Evolutionary conservation across 306 rosid genomes (phyloP), one percentile per base, ranked within the genome.

Genomic region (Cercis canadensis): DNA sequence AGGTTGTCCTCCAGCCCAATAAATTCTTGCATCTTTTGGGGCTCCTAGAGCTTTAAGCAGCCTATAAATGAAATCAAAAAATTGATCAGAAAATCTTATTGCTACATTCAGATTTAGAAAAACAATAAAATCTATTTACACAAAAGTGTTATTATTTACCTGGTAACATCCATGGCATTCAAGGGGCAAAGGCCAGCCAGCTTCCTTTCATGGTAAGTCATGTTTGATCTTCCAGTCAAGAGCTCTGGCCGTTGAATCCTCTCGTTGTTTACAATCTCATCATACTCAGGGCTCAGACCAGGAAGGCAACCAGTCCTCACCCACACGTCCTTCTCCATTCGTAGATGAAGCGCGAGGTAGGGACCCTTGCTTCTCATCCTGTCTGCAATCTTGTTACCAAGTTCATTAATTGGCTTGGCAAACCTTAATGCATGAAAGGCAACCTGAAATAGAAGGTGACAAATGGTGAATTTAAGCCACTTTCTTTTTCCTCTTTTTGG

Each of bases 311-410:
- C 99, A 2, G 99, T 94, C 76, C 99, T 94, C 69, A 94, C 97
- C 99, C 99, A 94, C 8, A 94, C 99, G 36, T 94, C 99, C 81
- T 84, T 94, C 82, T 94, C 99, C 97, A 94, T 89, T 76, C 99
- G 74, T 31, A 94, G 79, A 81, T 94, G 99, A 66, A 94, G 92
- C 36, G 99, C 95, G 41, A 94, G 88, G 79, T 91, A 94, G 0
- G 97, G 99, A 24, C 99, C 99, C 78, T 91, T 86, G 82, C 86
- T 87, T 21, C 77, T 70, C 96, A 91, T 94, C 69, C 99, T 87
- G 83, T 80, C 91, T 0, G 91, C 87, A 62, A 94, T 75, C 77
- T 67, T 89, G 82, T 86, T 80, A 9, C 99, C 99, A 11, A 94
- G 83, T 63, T 87, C 88, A 72, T 87, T 77, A 72, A 94, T 80